Conservation (phyloP, 805 yeast species). For the Metschnikowia kofuensis region DNA sequence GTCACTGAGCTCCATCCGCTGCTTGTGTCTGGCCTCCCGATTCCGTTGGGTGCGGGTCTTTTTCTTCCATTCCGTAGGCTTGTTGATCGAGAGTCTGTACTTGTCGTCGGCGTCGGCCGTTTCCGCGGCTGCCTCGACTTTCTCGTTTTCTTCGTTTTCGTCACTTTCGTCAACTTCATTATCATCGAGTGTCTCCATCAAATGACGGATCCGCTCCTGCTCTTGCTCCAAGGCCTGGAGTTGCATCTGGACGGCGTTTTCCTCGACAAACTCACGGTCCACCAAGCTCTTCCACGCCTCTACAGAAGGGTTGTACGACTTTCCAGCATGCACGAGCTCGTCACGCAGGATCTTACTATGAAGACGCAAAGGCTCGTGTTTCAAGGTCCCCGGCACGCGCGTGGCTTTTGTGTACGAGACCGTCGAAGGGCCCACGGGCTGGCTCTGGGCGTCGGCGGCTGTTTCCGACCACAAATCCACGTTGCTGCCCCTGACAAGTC, state of each 20-base stretch:
- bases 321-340: slow-evolving; percentile 72
- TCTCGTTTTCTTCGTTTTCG: slow-evolving; percentile 33
- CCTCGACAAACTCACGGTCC: slow-evolving; percentile 60
- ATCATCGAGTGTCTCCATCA: slow-evolving; percentile 62
- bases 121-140: slow-evolving; percentile 34
- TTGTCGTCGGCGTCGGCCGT: slow-evolving; percentile 32
- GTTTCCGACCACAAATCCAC: slow-evolving; percentile 69
- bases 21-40: slow-evolving; percentile 59
- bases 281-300: slow-evolving; percentile 79
- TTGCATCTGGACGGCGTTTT: slow-evolving; percentile 64
- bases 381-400: slow-evolving; percentile 53
- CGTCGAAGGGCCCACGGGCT: slow-evolving; percentile 14
- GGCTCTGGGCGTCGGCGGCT: slow-evolving; percentile 22
- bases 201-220: slow-evolving; percentile 56
- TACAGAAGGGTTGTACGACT: slow-evolving; percentile 87
- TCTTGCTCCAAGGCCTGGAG: slow-evolving; percentile 61
- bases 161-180: slow-evolving; percentile 44
- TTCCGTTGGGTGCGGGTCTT: slow-evolving; percentile 81
- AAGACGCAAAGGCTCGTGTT: slow-evolving; percentile 50
- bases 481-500: slow-evolving; percentile 46
- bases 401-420: slow-evolving; percentile 41
- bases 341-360: slow-evolving; percentile 33
- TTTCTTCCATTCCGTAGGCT: slow-evolving; percentile 62
- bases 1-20: slow-evolving; percentile 51
- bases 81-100: slow-evolving; percentile 63